phyloP scores from a whole-genome alignment of 805 yeast species.

The Wickerhamomyces canadensis region DNA sequence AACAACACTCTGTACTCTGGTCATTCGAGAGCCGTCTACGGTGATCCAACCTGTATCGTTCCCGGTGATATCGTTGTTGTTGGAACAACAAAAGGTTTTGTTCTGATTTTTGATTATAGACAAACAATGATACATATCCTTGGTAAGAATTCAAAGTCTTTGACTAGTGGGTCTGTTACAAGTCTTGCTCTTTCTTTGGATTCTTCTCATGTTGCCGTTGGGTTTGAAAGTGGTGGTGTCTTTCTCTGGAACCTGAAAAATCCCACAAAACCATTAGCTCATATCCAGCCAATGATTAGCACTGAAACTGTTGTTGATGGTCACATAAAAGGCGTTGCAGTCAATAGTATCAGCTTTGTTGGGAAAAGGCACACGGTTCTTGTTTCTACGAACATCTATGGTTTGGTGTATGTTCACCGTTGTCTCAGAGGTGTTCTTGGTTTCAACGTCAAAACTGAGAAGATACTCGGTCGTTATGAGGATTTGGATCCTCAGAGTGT shows the following conservation, averaged over 20 bases:
- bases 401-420: constrained; percentile 58
- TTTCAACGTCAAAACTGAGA: constrained; percentile 38
- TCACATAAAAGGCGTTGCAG: constrained; percentile 25
- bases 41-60: constrained; percentile 43
- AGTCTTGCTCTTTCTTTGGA: constrained; percentile 60
- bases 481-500: constrained; percentile 6
- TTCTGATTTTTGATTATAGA: constrained; percentile 62
- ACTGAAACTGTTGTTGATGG: constrained; percentile 25
- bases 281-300: constrained; percentile 16
- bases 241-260: constrained; percentile 59
- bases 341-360: constrained; percentile 42
- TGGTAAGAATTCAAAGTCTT: constrained; percentile 24
- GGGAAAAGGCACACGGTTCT: constrained; percentile 51
- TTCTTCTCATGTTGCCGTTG: constrained; percentile 63
- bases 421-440: constrained; percentile 55
- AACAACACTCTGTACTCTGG: constrained; percentile 32
- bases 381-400: constrained; percentile 48
- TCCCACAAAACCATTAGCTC: constrained; percentile 24
- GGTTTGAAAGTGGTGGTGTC: constrained; percentile 60
- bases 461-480: constrained; percentile 47
- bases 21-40: constrained; percentile 33
- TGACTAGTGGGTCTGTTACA: constrained; percentile 44
- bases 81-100: constrained; percentile 66
- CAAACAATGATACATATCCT: constrained; percentile 50
- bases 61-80: constrained; percentile 46